Percentiles rank a stretch among this genome's conserved stretches.
These are phyloP conservation scores for Vaccinium myrtillus DNA, from an alignment of 148 eudicot species.

Conservation along the genomic window DNA sequence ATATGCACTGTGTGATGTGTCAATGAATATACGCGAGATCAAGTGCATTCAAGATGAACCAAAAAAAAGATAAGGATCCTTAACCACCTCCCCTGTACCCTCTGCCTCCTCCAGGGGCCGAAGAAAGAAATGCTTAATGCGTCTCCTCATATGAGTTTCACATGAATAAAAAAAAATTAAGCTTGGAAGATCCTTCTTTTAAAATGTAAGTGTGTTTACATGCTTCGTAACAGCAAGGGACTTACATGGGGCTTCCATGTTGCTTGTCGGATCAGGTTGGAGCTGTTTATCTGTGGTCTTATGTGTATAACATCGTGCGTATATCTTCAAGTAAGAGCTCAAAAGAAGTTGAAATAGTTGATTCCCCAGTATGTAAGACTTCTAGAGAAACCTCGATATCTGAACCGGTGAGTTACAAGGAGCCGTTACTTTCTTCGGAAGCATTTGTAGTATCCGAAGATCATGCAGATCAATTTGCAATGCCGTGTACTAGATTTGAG, in stretches of 20 bases:
- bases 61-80: background rate
- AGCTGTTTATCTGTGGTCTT: slow-evolving; percentile 76
- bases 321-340: slow-evolving; percentile 39
- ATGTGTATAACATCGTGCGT: slow-evolving; percentile 77
- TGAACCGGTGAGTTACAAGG: slow-evolving; percentile 22
- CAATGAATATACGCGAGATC: background rate
- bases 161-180: background rate
- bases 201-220: background rate
- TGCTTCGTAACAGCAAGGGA: background rate
- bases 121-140: background rate
- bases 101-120: too few species aligned
- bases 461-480: slow-evolving; percentile 15
- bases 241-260: background rate
- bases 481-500: slow-evolving; percentile 27
- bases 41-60: background rate
- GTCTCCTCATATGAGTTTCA: background rate
- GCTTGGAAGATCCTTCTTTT: background rate
- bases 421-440: slow-evolving; percentile 36
- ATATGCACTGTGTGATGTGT: background rate
- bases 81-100: background rate
- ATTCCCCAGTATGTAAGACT: slow-evolving; percentile 21
- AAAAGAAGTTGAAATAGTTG: slow-evolving; percentile 32
- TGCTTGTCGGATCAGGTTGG: slow-evolving; percentile 54
- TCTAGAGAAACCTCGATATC: slow-evolving; percentile 17
- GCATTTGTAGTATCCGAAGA: slow-evolving; percentile 15